Evolutionary conservation across 768 basidiomycete species (phyloP).

Genomic region (Pleurotus salmoneostramineus): DNA sequence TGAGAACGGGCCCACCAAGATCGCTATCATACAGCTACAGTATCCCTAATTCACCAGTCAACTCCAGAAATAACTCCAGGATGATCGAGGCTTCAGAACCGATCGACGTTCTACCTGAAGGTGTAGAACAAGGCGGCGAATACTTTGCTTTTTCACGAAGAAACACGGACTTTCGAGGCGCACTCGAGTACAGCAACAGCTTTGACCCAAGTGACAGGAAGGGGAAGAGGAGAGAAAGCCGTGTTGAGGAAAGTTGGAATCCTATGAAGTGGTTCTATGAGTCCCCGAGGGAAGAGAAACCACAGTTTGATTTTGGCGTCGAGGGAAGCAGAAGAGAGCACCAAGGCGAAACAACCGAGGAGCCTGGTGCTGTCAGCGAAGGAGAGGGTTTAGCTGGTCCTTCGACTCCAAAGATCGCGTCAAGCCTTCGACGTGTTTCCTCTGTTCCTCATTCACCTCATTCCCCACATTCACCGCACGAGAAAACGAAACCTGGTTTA

Average conservation of each 20-base stretch:
- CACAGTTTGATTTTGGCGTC: constrained; percentile 26
- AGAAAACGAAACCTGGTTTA: constrained; percentile 20
- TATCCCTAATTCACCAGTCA: constrained; percentile 36
- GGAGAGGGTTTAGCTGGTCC: background rate
- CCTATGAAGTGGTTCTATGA: constrained; percentile 53
- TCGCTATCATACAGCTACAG: constrained; percentile 67
- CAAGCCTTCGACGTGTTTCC: constrained; percentile 23
- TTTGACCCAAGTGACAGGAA: constrained; percentile 47
- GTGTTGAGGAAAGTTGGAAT: constrained; percentile 50
- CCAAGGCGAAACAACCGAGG: background rate
- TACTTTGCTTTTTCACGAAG: constrained; percentile 26
- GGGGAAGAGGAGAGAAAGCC: constrained; percentile 49
- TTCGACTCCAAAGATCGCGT: background rate
- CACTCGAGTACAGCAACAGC: constrained; percentile 42
- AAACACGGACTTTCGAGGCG: constrained; percentile 55
- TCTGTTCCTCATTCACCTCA: constrained; percentile 24
- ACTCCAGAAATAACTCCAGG: constrained; percentile 20
- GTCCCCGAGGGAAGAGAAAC: constrained; percentile 44
- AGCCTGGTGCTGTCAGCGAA: background rate
- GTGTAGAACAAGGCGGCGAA: constrained; percentile 29
- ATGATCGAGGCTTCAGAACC: constrained; percentile 18
- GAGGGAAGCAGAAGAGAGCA: background rate
- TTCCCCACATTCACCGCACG: constrained; percentile 8
- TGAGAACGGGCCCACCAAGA: constrained; percentile 70
- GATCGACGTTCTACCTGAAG: constrained; percentile 22